phyloP scores from a whole-genome alignment of 192 early-diverging fungal genomes.

The Backusella australiensis region DNA sequence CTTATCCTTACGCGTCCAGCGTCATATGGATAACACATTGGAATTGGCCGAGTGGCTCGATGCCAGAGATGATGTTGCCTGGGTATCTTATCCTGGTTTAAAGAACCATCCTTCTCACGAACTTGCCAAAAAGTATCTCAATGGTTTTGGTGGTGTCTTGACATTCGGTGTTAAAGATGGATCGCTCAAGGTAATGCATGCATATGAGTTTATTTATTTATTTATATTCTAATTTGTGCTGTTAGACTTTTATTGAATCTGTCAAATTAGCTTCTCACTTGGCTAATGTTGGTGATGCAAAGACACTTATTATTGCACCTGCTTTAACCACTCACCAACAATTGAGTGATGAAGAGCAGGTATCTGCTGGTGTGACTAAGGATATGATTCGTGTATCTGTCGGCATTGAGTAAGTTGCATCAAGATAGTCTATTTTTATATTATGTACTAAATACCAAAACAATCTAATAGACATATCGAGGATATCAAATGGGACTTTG shows the following conservation, averaged over 20 bases:
- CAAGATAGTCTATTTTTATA: neutral
- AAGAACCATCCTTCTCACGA: constrained; percentile 73
- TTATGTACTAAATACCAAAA: neutral
- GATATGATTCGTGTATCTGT: constrained; percentile 85
- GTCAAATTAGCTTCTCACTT: constrained; percentile 86
- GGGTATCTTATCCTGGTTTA: constrained; percentile 90
- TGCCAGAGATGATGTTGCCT: constrained; percentile 67
- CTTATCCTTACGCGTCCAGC: constrained; percentile 82
- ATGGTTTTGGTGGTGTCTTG: constrained; percentile 85
- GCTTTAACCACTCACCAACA: constrained; percentile 88
- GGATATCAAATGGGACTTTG: constrained; percentile 67
- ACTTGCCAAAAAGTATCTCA: constrained; percentile 81
- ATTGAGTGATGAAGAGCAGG: constrained; percentile 78
- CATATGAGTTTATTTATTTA: neutral
- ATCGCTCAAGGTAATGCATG: constrained; percentile 17
- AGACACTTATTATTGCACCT: constrained; percentile 87
- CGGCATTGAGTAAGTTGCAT: constrained; percentile 70
- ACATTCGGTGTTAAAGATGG: constrained; percentile 67
- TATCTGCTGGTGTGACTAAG: constrained; percentile 69
- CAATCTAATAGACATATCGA: constrained; percentile 50
- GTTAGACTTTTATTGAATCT: constrained; percentile 64
- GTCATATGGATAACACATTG: constrained; percentile 79
- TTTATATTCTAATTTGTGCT: neutral
- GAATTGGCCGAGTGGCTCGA: constrained; percentile 79
- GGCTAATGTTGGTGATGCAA: constrained; percentile 93